Evolutionary conservation across 2,329 filamentous ascomycete species (phyloP), one percentile per base, ranked within the genome.

Genomic region (Cercospora sp.): DNA sequence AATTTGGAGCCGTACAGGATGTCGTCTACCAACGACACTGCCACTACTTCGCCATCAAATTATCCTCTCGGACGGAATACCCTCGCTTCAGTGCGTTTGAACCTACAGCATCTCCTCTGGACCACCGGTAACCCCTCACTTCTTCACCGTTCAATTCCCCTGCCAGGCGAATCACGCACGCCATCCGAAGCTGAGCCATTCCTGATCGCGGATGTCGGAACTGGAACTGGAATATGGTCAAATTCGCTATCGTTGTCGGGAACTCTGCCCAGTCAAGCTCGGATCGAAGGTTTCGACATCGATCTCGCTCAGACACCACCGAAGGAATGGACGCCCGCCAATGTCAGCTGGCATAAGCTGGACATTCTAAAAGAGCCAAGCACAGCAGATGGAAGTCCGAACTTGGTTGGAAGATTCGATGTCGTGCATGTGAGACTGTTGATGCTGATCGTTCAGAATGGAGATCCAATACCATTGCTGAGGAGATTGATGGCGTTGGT

Each of bases 61-160:
- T 72, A 73, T 23, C 68, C 62, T 12, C 66, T 72, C 58, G 70
- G 68, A 26, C 64, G 72, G 13, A 65, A 72, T 55, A 57, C 68
- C 12, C 42, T 71, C 20, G 68, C 69, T n/a, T 69, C 68, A 13
- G 67, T 65, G 10, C 68, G 72, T 13, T 67, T 78, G 1, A 75
- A 78, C 51, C 67, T 77, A 45, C 76, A 79, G 59, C 75, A 78
- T 42, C 75, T 74, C 33, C 70, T 78, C 5, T 79, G 74, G 74
- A 72, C 72, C 55, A 69, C 75, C 23, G 68, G 71, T 10, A 71
- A 75, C 3, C 67, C 71, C 20, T 78, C 69, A 60, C 72, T 68
- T 31, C 68, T 79, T 8, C 77, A 79, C 60, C 76, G 75, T 3
- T 60, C 63, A 12, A 74, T 79, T 53, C 51, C 60, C 1, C 58